Evolutionary conservation across 2,329 filamentous ascomycete species (phyloP).

Genomic region (Aspergillus brasiliensis): DNA sequence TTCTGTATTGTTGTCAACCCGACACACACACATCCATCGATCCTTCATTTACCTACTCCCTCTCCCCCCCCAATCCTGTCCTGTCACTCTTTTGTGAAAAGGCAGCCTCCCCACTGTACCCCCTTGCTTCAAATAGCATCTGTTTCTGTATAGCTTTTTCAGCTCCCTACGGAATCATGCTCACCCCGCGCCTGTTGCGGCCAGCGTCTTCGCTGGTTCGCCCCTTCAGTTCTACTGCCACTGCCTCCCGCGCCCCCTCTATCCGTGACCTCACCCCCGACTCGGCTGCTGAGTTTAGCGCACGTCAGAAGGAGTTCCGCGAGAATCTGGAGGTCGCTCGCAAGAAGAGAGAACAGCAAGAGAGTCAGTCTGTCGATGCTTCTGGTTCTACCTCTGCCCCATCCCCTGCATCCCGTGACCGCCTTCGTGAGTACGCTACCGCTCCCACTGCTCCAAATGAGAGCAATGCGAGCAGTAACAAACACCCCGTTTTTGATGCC

Average conservation of each 20-base stretch:
- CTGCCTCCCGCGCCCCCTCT: slow-evolving; percentile 63
- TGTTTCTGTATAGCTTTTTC: neutral
- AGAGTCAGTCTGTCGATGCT: slow-evolving; percentile 70
- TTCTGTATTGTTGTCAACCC: neutral
- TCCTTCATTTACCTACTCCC: neutral
- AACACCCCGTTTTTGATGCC: slow-evolving; percentile 41
- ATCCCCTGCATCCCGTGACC: slow-evolving; percentile 35
- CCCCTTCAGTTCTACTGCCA: slow-evolving; percentile 60
- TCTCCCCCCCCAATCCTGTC: neutral
- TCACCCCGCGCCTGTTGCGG: slow-evolving; percentile 53
- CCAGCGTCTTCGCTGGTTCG: slow-evolving; percentile 54
- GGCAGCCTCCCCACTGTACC: neutral
- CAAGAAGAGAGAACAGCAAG: slow-evolving; percentile 75
- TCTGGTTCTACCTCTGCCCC: slow-evolving; percentile 47
- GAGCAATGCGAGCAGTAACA: slow-evolving; percentile 49
- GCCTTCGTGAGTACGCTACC: slow-evolving; percentile 39
- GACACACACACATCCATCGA: neutral
- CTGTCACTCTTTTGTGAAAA: neutral
- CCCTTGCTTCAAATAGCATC: neutral
- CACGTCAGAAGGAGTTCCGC: slow-evolving; percentile 83
- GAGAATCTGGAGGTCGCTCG: slow-evolving; percentile 75
- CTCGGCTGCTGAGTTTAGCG: slow-evolving; percentile 73
- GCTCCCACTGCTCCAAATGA: slow-evolving; percentile 48
- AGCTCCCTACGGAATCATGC: slow-evolving; percentile 33
- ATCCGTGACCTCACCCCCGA: slow-evolving; percentile 81